Conservation (phyloP, 2,329 filamentous ascomycete genomes). For the Dactylellina drechsleri region DNA sequence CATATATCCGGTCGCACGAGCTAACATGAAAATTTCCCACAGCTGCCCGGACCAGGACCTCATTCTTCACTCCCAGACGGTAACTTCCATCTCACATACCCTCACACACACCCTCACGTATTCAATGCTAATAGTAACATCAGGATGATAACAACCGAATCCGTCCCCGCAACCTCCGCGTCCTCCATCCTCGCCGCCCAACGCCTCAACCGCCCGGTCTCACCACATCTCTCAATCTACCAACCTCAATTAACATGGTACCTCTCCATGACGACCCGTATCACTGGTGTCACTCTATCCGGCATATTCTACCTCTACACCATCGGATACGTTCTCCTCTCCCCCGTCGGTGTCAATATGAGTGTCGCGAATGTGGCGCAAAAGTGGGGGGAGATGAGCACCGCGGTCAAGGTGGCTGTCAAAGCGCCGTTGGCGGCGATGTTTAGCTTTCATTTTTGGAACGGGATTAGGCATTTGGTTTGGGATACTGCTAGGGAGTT, state of each 20-base stretch:
- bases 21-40: slow-evolving; percentile 10
- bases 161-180: slow-evolving; percentile 68
- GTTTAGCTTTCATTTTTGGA: slow-evolving; percentile 75
- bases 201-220: slow-evolving; percentile 81
- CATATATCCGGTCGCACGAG: background rate
- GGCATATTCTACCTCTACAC: slow-evolving; percentile 83
- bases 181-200: slow-evolving; percentile 79
- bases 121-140: slow-evolving; percentile 1
- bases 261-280: slow-evolving; percentile 78
- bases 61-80: slow-evolving; percentile 52
- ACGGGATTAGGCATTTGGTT: slow-evolving; percentile 76
- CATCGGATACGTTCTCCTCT: slow-evolving; percentile 81
- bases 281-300: slow-evolving; percentile 80
- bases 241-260: slow-evolving; percentile 86
- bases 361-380: slow-evolving; percentile 73
- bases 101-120: background rate
- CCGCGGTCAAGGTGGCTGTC: slow-evolving; percentile 68
- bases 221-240: slow-evolving; percentile 89
- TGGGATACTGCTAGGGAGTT: slow-evolving; percentile 75
- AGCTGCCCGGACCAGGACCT: slow-evolving; percentile 39
- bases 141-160: slow-evolving; percentile 68
- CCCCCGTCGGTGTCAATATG: slow-evolving; percentile 76
- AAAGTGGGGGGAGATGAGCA: slow-evolving; percentile 71
- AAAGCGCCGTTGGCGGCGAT: slow-evolving; percentile 72
- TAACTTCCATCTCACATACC: too few species aligned